These are phyloP conservation scores for Oryza glaberrima DNA, from an alignment of 176 grass and related monocot genomes.

Conservation along the genomic window DNA sequence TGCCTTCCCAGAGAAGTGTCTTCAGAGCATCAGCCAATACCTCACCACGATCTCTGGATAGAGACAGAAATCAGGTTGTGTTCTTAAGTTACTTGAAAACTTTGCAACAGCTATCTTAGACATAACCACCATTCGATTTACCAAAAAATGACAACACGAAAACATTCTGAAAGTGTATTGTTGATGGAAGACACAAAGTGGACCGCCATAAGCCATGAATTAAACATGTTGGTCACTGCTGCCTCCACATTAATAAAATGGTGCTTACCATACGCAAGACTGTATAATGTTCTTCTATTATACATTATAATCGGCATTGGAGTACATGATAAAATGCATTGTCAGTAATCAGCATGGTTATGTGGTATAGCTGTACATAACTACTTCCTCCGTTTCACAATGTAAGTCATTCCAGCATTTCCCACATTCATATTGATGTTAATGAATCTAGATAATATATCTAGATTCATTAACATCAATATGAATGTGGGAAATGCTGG, in stretches of 20 bases:
- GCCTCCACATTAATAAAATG: neutral
- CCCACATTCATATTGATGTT: too few species aligned
- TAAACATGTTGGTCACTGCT: neutral
- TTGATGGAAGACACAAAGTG: neutral
- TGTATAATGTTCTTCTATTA: neutral
- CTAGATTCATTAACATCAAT: too few species aligned
- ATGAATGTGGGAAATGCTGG: too few species aligned
- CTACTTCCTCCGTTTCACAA: too few species aligned
- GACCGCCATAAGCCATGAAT: neutral
- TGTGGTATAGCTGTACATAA: neutral
- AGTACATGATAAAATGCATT: constrained; percentile 6
- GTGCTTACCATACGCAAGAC: neutral
- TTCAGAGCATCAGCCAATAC: constrained; percentile 94
- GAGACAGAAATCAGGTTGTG: neutral
- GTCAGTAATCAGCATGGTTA: neutral
- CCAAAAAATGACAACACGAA: neutral
- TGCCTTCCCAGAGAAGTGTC: constrained; percentile 94
- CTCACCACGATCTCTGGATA: constrained; percentile 79
- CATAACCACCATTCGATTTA: neutral
- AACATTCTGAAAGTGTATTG: neutral
- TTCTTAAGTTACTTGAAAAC: constrained; percentile 11
- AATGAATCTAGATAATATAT: too few species aligned
- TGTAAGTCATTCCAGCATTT: too few species aligned
- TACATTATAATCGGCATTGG: neutral
- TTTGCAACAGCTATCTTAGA: constrained; percentile 12